phyloP scores from a whole-genome alignment of 176 grass and related monocot genomes.

The Eragrostis curvula region DNA sequence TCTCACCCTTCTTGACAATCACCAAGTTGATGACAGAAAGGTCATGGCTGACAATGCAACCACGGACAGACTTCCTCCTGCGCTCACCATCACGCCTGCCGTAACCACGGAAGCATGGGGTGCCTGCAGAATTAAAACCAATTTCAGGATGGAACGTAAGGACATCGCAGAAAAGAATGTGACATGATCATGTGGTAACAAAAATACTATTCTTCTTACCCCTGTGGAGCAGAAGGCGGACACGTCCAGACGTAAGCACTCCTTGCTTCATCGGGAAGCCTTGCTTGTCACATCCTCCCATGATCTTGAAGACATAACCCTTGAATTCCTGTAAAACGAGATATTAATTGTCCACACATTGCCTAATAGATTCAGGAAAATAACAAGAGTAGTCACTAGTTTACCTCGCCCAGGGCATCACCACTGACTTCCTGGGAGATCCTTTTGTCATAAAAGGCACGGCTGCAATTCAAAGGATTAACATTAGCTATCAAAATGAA shows the following conservation, averaged over 20 bases:
- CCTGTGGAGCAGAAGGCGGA: conserved; percentile 82
- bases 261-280: conserved; percentile 98
- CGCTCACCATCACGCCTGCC: conserved; percentile 89
- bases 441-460: conserved; percentile 82
- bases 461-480: conserved; percentile 41
- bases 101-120: conserved; percentile 88
- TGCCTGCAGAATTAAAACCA: conserved; percentile 47
- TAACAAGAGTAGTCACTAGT: background rate
- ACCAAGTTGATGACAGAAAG: conserved; percentile 90
- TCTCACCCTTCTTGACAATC: conserved; percentile 94
- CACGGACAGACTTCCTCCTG: conserved; percentile 89
- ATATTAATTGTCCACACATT: background rate
- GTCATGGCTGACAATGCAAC: conserved; percentile 94
- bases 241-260: conserved; percentile 81
- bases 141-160: background rate
- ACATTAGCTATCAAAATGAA: background rate
- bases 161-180: background rate
- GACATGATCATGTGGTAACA: background rate
- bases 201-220: conserved; percentile 39
- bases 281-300: conserved; percentile 94
- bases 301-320: conserved; percentile 93
- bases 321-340: conserved; percentile 72
- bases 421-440: conserved; percentile 86
- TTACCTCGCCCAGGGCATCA: conserved; percentile 81
- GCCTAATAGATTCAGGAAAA: background rate